phyloP scores from a whole-genome alignment of 495 filamentous ascomycete genomes.

The Tuber umbilicatum region DNA sequence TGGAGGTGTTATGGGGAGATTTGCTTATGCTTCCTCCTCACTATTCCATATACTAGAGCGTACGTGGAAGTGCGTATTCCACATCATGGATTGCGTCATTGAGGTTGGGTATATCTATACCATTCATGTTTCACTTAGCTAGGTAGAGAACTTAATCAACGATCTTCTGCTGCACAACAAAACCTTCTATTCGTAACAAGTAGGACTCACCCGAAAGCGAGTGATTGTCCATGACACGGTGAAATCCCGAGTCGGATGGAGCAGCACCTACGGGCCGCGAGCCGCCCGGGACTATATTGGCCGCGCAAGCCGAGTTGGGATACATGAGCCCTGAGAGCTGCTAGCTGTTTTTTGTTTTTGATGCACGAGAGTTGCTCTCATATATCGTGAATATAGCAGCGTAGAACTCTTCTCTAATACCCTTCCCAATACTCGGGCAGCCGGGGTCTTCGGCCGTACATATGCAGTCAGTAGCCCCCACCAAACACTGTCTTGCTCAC shows the following conservation, averaged over 20 bases:
- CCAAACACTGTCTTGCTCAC: neutral
- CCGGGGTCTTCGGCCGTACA: neutral
- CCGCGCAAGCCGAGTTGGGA: neutral
- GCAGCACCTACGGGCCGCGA: neutral
- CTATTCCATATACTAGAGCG: too few relatives aligned
- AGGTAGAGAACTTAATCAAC: too few relatives aligned
- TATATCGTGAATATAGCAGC: neutral
- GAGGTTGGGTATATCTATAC: too few relatives aligned
- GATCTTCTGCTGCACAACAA: too few relatives aligned
- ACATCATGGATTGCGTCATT: too few relatives aligned
- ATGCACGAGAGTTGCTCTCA: neutral
- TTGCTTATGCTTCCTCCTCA: too few relatives aligned
- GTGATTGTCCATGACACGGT: neutral
- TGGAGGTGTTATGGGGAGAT: too few relatives aligned
- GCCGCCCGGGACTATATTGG: neutral
- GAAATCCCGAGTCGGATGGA: neutral
- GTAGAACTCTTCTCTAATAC: too few relatives aligned
- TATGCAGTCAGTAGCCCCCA: neutral
- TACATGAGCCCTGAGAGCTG: neutral
- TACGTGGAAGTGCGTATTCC: too few relatives aligned
- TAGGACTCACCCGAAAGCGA: too few relatives aligned
- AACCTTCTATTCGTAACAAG: too few relatives aligned
- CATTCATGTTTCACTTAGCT: too few relatives aligned
- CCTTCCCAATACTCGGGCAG: neutral
- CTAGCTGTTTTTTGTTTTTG: neutral